Percentiles rank a stretch among this genome's conserved stretches.
These are phyloP conservation scores for Xylariaceae sp. DNA, from an alignment of 2,329 filamentous ascomycete species.

Conservation along the genomic window DNA sequence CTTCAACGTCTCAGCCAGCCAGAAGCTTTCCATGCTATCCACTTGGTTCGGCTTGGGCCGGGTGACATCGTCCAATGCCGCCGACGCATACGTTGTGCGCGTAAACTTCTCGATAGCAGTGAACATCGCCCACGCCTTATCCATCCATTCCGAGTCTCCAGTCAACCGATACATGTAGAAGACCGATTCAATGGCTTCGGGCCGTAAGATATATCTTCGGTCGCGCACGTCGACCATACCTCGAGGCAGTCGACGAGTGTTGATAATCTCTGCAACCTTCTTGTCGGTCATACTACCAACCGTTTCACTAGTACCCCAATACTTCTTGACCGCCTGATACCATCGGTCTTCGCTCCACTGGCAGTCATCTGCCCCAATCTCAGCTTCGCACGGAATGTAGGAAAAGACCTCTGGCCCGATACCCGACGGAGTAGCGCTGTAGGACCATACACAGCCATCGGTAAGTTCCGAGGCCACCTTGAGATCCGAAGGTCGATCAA, in stretches of 20 bases:
- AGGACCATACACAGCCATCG: conserved; percentile 61
- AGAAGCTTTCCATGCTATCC: conserved; percentile 67
- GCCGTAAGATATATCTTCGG: conserved; percentile 59
- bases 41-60: conserved; percentile 26
- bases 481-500: conserved; percentile 51
- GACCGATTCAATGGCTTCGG: conserved; percentile 75
- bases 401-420: conserved; percentile 58
- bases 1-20: conserved; percentile 64
- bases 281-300: conserved; percentile 22
- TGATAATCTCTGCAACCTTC: conserved; percentile 35
- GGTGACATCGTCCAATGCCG: conserved; percentile 61
- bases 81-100: conserved; percentile 56
- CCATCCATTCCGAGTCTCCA: conserved; percentile 58
- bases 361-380: conserved; percentile 28
- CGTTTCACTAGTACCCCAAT: conserved; percentile 26
- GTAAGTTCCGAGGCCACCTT: conserved; percentile 53
- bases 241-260: conserved; percentile 43
- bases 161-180: conserved; percentile 74
- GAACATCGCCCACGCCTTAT: conserved; percentile 73
- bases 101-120: conserved; percentile 56
- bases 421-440: conserved; percentile 50
- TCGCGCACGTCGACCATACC: conserved; percentile 54
- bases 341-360: conserved; percentile 31
- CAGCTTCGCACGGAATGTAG: conserved; percentile 38
- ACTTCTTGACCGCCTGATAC: conserved; percentile 24